A percentile compares a stretch with the other conserved stretches of the same genome.
Evolutionary conservation across 371 early-diverging fungal genomes (phyloP).

Genomic region (Haplosporangium sp.): DNA sequence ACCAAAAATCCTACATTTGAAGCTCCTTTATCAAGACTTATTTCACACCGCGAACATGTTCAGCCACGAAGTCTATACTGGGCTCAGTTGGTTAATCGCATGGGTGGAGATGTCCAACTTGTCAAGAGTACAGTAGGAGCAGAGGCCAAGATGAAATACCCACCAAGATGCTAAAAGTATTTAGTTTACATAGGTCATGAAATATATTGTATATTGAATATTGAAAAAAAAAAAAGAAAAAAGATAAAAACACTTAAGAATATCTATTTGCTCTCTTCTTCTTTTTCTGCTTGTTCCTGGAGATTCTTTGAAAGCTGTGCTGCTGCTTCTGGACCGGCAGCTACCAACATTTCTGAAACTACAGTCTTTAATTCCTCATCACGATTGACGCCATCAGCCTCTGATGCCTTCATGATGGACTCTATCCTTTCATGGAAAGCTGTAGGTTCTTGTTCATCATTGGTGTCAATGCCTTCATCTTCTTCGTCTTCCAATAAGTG

Average conservation of each 20-base stretch:
- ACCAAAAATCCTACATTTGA: slow-evolving; percentile 22
- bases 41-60: background rate
- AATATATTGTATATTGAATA: too few species aligned
- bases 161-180: slow-evolving; percentile 16
- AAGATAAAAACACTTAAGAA: background rate
- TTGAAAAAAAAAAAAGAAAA: too few species aligned
- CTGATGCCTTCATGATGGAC: slow-evolving; percentile 40
- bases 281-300: slow-evolving; percentile 21
- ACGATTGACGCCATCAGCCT: slow-evolving; percentile 41
- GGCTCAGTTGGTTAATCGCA: slow-evolving; percentile 35
- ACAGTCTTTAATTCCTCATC: slow-evolving; percentile 44
- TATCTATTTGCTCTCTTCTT: slow-evolving; percentile 9
- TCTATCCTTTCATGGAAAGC: slow-evolving; percentile 44
- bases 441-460: slow-evolving; percentile 9
- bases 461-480: slow-evolving; percentile 6
- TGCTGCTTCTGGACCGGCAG: slow-evolving; percentile 32
- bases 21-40: background rate
- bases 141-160: slow-evolving; percentile 26
- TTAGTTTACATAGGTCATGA: background rate
- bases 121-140: slow-evolving; percentile 35
- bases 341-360: slow-evolving; percentile 40
- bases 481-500: slow-evolving; percentile 32
- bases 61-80: slow-evolving; percentile 46
- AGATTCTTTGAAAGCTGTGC: slow-evolving; percentile 28
- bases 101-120: slow-evolving; percentile 28